Evolutionary conservation across 345 rosid species (phyloP).

Genomic region (Sonneratia alba): DNA sequence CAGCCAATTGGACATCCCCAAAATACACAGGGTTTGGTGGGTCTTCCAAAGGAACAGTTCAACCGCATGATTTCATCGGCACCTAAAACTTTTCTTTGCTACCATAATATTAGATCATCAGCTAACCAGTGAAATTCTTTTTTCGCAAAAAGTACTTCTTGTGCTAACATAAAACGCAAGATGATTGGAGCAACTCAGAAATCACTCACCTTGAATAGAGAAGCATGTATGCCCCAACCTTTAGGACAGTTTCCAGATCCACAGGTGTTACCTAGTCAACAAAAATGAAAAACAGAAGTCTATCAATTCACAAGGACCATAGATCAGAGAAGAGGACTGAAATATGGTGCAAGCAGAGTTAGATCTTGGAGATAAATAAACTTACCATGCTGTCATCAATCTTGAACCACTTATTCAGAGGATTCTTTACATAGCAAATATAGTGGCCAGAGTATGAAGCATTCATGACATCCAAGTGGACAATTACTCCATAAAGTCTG

Average conservation of each 20-base stretch:
- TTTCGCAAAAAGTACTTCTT: too few species aligned
- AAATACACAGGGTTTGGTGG: not conserved
- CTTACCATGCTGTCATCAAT: constrained; percentile 85
- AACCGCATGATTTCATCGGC: too few species aligned
- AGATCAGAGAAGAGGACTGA: not conserved
- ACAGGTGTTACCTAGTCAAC: constrained; percentile 47
- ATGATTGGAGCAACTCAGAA: too few species aligned
- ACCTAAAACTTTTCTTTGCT: too few species aligned
- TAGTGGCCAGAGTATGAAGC: constrained; percentile 94
- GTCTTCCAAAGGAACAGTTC: not conserved
- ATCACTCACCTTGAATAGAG: constrained; percentile 75
- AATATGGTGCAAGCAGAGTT: not conserved
- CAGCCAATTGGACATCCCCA: not conserved
- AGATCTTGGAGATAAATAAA: constrained; percentile 6
- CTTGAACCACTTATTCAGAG: constrained; percentile 85
- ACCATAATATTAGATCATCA: too few species aligned
- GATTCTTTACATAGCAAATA: constrained; percentile 73
- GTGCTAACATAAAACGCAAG: too few species aligned
- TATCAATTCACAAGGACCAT: not conserved
- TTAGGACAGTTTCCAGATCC: constrained; percentile 59
- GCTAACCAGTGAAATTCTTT: too few species aligned
- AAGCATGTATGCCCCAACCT: constrained; percentile 77
- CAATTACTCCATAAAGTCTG: constrained; percentile 88
- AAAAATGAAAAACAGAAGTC: not conserved
- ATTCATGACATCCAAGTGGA: constrained; percentile 91